Base-by-base conservation (phyloP, 2,329 filamentous ascomycete species). In the Pestalotiopsis sp. region DNA sequence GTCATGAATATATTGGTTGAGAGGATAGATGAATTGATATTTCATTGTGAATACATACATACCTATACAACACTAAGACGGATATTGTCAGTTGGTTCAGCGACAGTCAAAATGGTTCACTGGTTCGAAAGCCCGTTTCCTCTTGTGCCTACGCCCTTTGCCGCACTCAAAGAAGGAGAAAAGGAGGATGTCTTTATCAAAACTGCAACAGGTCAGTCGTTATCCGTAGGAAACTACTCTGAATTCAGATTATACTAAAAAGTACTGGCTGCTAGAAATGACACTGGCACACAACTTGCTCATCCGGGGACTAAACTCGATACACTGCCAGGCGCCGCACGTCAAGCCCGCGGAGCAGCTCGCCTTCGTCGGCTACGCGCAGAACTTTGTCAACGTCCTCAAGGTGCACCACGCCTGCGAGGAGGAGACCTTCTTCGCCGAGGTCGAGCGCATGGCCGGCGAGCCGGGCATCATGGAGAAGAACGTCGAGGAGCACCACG, bases 401-500 rank as follows among this genome's bases (percentile, higher is more conserved):
- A 70, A 79, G 41, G 71, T 78, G 13, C 83, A 85, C 69, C 82
- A 85, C 68, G 66, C 75, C 1, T 66, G 70, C 0, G 82, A 85
- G 69, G 83, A 85, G 65, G 71, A 69, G 2, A 49, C 70, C 27
- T 74, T 82, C 56, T 84, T 85, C 69, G 80, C 81, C 0, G 72
- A 73, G 2, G 75, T 84, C 12, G 79, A 83, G 68, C 68, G 73
- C 45, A 66, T 80, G 25, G 70, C 77, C 3, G 80, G 78, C 0
- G 76, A 79, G 12, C 71, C 74, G 52, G 80, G 79, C 1, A 69
- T 82, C 27, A 83, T 84, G 81, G 80, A 81, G 14, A 72, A 68
- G 59, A 84, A 82, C 69, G 73, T 84, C 3, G 77, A 78, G 20
- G 82, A 85, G 66, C 83, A 84, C 69, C 73, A 76, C 9, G 73